Base-by-base conservation (phyloP, 2,329 filamentous ascomycete species). In the Diaporthe sp. region DNA sequence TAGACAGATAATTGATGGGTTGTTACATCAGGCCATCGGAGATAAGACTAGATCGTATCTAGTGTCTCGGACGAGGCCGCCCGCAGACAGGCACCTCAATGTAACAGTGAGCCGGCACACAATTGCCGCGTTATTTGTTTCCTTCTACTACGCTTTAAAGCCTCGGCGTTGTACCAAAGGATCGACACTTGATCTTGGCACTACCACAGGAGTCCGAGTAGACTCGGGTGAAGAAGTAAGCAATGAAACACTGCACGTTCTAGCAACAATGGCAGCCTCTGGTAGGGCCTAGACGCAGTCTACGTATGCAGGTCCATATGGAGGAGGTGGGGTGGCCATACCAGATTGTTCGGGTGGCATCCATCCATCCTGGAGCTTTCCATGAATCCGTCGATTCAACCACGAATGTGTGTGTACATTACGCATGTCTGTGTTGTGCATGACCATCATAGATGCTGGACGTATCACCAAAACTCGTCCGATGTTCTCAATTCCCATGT, bases 191-290 rank as follows among this genome's bases (percentile, higher is more conserved):
- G 45, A 52, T 38, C 64, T 52, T 67, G 64, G 45, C 45, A 52
- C n/a, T 30, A 30, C 64, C 25, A 67, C 30, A 6, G 13, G 25
- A 19, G 30, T 50, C 30, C 42, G 28, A 33, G n/a, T 1, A 9
- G 15, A 30, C 42, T 25, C 15, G 2, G 22, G n/a, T 38, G 19
- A 28, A 52, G 58, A 22, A 54, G 45, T 68, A 40, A 68, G 64
- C 45, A 68, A 68, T 68, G 64, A 22, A 54, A 68, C 64, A 28
- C 64, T 54, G 45, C 64, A 54, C 64, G 33, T 22, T 4, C 64
- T 40, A 28, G 9, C 30, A 38, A 15, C 28, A 25, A 25, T n/a
- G 38, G 28, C 6, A 28, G 45, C 22, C 15, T 30, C 13, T 68
- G n/a, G 33, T n/a, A 67, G 30, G 61, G 19, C 22, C 45, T 67